Evolutionary conservation across 2,329 filamentous ascomycete genomes (phyloP).

Genomic region (Emericellopsis cladophorae): DNA sequence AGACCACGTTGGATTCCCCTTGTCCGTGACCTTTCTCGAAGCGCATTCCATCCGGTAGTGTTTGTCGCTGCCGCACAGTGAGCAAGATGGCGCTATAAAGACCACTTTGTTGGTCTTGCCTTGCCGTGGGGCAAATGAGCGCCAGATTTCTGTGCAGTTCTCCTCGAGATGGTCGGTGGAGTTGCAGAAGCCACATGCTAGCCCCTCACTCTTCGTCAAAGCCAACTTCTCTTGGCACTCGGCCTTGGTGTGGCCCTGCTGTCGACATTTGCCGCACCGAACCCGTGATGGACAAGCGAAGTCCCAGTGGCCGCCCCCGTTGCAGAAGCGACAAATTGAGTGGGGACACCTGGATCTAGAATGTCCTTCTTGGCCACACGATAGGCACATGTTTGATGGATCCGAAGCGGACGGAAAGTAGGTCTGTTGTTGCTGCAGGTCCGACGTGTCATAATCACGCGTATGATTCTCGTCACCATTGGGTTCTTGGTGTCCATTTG

Average conservation of each 20-base stretch:
- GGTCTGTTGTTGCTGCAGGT: conserved; percentile 15
- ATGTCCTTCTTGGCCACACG: conserved; percentile 38
- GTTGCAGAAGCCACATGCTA: conserved; percentile 49
- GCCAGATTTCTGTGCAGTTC: conserved; percentile 49
- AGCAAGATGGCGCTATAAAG: conserved; percentile 39
- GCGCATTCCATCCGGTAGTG: conserved; percentile 48
- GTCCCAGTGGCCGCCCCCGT: conserved; percentile 29
- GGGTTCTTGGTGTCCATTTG: no score
- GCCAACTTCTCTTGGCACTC: conserved; percentile 44
- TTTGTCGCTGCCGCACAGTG: conserved; percentile 36
- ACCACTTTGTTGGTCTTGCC: conserved; percentile 30
- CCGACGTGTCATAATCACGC: not conserved
- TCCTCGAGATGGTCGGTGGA: conserved; percentile 43
- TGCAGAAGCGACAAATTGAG: conserved; percentile 34
- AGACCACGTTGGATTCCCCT: conserved; percentile 36
- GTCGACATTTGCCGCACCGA: conserved; percentile 47
- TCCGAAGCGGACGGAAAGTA: conserved; percentile 39
- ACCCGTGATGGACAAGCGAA: conserved; percentile 35
- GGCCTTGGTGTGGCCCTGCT: conserved; percentile 42
- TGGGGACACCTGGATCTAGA: conserved; percentile 28
- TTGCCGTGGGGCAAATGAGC: conserved; percentile 31
- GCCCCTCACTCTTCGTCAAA: conserved; percentile 35
- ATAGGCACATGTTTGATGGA: conserved; percentile 32
- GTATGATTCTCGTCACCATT: not conserved
- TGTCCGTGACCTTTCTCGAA: conserved; percentile 6